phyloP scores from a whole-genome alignment of 371 early-diverging fungal species.

The Mucor indicus region DNA sequence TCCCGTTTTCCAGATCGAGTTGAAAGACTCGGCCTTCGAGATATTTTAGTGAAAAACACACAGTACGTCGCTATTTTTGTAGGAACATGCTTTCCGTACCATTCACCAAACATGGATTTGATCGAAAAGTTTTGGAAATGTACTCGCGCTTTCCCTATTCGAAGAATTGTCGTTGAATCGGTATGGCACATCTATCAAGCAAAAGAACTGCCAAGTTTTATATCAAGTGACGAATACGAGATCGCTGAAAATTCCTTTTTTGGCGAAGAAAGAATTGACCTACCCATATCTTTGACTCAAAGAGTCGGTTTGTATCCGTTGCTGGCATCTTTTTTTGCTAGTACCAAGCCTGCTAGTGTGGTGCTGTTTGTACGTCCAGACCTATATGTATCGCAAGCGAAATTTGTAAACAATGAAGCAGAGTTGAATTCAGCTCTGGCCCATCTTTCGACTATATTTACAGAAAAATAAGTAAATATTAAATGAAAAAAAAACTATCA shows the following conservation, averaged over 20 bases:
- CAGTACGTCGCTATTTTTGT: background rate
- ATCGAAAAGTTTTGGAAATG: conserved; percentile 4
- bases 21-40: background rate
- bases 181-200: conserved; percentile 2
- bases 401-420: conserved; percentile 8
- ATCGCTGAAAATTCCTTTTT: conserved; percentile 6
- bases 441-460: no score
- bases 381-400: conserved; percentile 10
- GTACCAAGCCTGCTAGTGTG: background rate
- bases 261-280: conserved; percentile 6
- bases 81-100: background rate
- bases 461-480: no score
- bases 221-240: background rate
- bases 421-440: conserved; percentile 1
- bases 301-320: conserved; percentile 2
- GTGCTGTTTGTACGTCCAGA: conserved; percentile 12
- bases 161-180: conserved; percentile 1
- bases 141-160: background rate
- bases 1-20: no score
- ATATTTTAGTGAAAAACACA: background rate
- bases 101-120: background rate
- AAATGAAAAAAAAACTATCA: no score
- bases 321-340: background rate
- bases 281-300: conserved; percentile 1
- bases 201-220: background rate